Evolutionary conservation across 1,139 yeast species (phyloP).

Genomic region (Pneumocystis oryctolagi): DNA sequence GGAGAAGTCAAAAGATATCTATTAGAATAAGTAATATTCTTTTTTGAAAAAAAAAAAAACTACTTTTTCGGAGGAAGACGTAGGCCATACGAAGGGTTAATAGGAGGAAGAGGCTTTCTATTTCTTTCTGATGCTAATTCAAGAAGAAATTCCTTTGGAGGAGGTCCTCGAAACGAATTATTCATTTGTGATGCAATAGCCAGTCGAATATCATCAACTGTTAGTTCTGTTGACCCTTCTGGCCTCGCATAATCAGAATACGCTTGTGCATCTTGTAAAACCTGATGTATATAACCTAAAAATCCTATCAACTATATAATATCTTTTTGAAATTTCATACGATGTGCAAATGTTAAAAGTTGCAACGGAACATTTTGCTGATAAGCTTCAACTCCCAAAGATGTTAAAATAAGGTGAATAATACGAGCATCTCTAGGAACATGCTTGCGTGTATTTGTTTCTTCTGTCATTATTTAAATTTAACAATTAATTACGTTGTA

Average conservation of each 20-base stretch:
- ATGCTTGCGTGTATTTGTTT: slow-evolving; percentile 4
- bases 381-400: slow-evolving; percentile 81
- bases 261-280: slow-evolving; percentile 72
- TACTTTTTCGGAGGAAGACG: slow-evolving; percentile 95
- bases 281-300: slow-evolving; percentile 59
- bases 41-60: slow-evolving; percentile 66
- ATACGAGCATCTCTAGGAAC: slow-evolving; percentile 80
- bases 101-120: slow-evolving; percentile 77
- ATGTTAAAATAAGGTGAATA: slow-evolving; percentile 76
- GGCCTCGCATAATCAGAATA: slow-evolving; percentile 61
- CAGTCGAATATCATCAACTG: slow-evolving; percentile 78
- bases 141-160: slow-evolving; percentile 77
- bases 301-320: slow-evolving; percentile 16
- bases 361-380: slow-evolving; percentile 93
- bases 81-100: slow-evolving; percentile 82
- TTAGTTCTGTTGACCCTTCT: slow-evolving; percentile 19
- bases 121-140: slow-evolving; percentile 89
- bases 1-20: background rate
- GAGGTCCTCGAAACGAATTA: slow-evolving; percentile 89
- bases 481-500: background rate
- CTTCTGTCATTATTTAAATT: background rate
- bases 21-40: background rate
- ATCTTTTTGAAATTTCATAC: slow-evolving; percentile 5
- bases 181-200: slow-evolving; percentile 89
- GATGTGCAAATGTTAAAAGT: slow-evolving; percentile 87